These are phyloP conservation scores for Chlamydomonas sphaeroides DNA, from an alignment of 139 green algal genomes.

Conservation along the genomic window DNA sequence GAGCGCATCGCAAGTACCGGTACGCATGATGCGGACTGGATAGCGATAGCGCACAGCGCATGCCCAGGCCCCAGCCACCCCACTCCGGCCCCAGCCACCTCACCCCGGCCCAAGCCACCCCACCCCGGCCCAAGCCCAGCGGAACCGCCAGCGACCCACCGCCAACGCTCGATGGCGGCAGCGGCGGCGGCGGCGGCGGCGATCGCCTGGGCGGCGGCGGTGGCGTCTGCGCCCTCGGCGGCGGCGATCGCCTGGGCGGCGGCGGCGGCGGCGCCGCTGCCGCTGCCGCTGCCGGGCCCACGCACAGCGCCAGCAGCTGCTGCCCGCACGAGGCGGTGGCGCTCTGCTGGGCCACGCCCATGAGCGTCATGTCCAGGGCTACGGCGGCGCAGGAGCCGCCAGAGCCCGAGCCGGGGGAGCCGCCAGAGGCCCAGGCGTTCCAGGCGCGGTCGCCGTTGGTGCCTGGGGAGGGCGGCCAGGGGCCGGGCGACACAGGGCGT, in stretches of 20 bases:
- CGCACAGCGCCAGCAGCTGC: slow-evolving; percentile 12
- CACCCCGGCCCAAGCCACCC: no score
- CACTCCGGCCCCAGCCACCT: no score
- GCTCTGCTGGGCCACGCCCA: background rate
- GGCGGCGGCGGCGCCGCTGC: background rate
- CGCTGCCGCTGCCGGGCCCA: background rate
- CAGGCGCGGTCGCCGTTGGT: background rate
- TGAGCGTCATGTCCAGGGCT: background rate
- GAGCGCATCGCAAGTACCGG: no score
- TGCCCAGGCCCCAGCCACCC: no score
- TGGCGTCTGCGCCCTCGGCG: background rate
- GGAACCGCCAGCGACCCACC: no score
- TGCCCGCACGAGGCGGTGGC: background rate
- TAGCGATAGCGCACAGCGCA: no score
- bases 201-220: no score
- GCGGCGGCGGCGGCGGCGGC: no score
- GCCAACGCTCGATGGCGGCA: no score
- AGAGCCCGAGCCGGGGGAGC: background rate
- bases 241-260: background rate
- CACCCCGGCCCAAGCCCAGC: no score
- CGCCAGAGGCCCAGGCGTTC: slow-evolving; percentile 20
- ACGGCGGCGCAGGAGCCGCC: slow-evolving; percentile 12
- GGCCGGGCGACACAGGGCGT: no score
- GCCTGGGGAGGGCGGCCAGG: background rate
- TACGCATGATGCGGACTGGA: no score